These are phyloP conservation scores for Leptosphaerulina australis DNA, from an alignment of 2,329 filamentous ascomycete genomes.

Conservation along the genomic window DNA sequence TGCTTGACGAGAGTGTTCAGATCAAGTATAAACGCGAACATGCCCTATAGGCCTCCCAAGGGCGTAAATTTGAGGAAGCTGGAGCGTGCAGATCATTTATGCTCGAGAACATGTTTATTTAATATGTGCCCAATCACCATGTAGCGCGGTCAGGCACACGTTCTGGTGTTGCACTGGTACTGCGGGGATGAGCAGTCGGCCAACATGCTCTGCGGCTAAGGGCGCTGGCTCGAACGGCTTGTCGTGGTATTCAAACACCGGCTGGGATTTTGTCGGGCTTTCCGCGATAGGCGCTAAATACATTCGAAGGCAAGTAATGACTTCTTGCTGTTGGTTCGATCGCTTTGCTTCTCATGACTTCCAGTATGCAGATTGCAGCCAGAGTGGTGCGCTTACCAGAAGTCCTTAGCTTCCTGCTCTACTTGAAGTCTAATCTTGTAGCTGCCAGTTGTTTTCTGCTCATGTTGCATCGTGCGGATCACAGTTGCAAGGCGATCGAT, in stretches of 20 bases:
- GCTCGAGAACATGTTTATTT: slow-evolving; percentile 6
- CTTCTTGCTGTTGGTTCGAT: background rate
- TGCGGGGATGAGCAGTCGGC: slow-evolving; percentile 10
- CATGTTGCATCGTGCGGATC: slow-evolving; percentile 48
- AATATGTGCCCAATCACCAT: slow-evolving; percentile 6
- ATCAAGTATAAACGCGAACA: slow-evolving; percentile 11
- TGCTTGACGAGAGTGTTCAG: slow-evolving; percentile 5
- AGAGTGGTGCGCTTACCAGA: slow-evolving; percentile 35
- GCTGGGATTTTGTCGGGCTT: background rate
- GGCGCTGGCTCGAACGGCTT: background rate
- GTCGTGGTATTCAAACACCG: slow-evolving; percentile 4
- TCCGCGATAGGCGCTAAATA: background rate
- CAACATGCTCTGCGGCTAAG: slow-evolving; percentile 2
- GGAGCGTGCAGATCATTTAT: slow-evolving; percentile 11
- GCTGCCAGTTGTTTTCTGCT: slow-evolving; percentile 27
- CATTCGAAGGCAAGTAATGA: background rate
- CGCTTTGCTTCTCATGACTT: background rate
- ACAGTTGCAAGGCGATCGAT: slow-evolving; percentile 66
- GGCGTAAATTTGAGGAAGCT: slow-evolving; percentile 18
- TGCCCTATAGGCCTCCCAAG: slow-evolving; percentile 7
- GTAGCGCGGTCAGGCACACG: background rate
- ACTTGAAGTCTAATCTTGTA: slow-evolving; percentile 19
- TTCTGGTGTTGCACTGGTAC: slow-evolving; percentile 4
- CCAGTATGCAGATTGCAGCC: background rate
- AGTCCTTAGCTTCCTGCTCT: slow-evolving; percentile 34